Percentiles rank a stretch among this genome's conserved stretches.
Evolutionary conservation across 2,329 filamentous ascomycete species (phyloP).

Genomic region (Nemania diffusa): DNA sequence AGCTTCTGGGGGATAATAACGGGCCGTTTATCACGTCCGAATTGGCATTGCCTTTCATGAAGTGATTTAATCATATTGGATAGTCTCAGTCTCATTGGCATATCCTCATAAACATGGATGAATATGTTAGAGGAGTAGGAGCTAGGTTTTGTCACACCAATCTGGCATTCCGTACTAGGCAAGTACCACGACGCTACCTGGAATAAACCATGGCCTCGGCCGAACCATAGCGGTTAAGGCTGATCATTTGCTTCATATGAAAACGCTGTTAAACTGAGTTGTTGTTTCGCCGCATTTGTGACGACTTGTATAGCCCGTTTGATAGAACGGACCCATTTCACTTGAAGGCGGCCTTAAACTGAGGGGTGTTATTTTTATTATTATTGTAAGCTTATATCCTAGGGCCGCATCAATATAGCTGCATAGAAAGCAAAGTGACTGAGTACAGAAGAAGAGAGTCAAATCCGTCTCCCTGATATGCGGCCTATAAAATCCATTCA

Average conservation of each 20-base stretch:
- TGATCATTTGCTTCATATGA: background rate
- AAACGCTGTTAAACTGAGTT: no score
- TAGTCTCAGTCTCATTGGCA: no score
- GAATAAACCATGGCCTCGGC: no score
- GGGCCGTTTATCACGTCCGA: background rate
- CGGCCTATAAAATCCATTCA: slow-evolving; percentile 7
- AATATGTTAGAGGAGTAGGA: no score
- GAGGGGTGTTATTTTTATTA: slow-evolving; percentile 11
- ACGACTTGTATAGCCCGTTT: background rate
- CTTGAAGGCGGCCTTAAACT: background rate
- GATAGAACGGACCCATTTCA: background rate
- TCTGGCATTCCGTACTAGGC: no score
- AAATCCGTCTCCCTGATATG: slow-evolving; percentile 1
- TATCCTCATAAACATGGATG: no score
- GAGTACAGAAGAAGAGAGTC: background rate
- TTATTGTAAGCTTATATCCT: slow-evolving; percentile 1
- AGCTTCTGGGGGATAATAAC: background rate
- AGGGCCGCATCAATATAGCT: background rate
- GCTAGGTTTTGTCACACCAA: no score
- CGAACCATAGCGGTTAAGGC: no score
- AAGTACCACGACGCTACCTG: no score
- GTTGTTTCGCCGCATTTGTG: background rate
- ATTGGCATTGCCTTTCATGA: background rate
- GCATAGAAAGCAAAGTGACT: background rate
- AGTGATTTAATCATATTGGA: background rate